Base-by-base conservation (phyloP, 371 early-diverging fungal species). In the Blastocladiella emersonii region DNA sequence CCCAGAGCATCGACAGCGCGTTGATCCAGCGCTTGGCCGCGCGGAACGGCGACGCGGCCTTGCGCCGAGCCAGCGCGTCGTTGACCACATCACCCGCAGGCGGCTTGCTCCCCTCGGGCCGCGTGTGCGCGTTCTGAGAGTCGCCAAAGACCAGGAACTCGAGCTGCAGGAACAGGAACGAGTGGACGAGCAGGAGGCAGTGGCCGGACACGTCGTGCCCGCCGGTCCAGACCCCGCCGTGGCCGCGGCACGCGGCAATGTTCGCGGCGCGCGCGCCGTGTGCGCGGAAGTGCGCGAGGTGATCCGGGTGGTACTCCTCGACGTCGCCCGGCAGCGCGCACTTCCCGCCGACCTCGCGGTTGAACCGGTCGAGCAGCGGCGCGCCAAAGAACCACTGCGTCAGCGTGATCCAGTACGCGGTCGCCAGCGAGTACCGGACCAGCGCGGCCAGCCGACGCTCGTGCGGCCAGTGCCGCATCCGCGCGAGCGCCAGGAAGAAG, bases 191-290 rank as follows among this genome's bases (percentile, higher is more conserved):
- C 64, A 94, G 67, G 59, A 95, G 82, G 70, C 90, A 90, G 70
- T 95, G 95, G 6, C 95, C 95, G 0, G 89, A 88, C 23, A 92
- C 76, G 72, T 92, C 92, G 63, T 87, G 78, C 15, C 90, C 90
- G 41, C 85, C 86, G 21, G 64, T 36, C 91, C 92, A 92, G 23
- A 63, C 62, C 19, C 90, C 91, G 12, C 89, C 89, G n/a, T 76
- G 66, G 5, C 65, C 55, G 35, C 81, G 72, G 70, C 92, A 91
- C 6, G 67, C 65, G 19, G 19, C 15, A 21, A 36, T 25, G 12
- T 65, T 62, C 43, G 34, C 25, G 35, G 56, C 35, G 1, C 12
- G 32, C 7, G 23, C 35, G 48, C 32, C 30, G 51, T 34, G 30
- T 8, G 59, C 32, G 1, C 65, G 41, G 39, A 66, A 66, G 44